phyloP scores from a whole-genome alignment of 1,139 yeast genomes.

The Candida tetrigidarum region DNA sequence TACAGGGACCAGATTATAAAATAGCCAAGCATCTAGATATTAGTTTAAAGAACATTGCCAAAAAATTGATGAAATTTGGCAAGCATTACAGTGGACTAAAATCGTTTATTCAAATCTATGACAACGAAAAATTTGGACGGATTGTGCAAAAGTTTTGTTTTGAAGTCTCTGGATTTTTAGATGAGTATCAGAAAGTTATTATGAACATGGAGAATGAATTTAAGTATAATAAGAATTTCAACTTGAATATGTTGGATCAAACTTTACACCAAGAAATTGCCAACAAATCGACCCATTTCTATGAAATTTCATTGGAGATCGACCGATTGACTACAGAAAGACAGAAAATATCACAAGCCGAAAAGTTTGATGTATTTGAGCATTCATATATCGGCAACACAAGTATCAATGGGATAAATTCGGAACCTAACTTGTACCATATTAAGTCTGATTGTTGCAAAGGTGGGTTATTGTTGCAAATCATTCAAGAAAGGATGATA shows the following conservation, averaged over 20 bases:
- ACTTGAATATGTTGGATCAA: conserved; percentile 38
- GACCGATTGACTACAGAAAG: conserved; percentile 39
- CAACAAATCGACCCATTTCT: conserved; percentile 53
- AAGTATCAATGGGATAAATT: conserved; percentile 5
- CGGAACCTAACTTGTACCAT: conserved; percentile 24
- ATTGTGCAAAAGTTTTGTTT: conserved; percentile 76
- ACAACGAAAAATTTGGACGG: conserved; percentile 62
- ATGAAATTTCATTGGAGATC: conserved; percentile 54
- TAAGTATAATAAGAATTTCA: conserved; percentile 42
- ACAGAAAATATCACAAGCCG: conserved; percentile 4
- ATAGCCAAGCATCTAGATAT: conserved; percentile 76
- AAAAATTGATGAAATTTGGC: conserved; percentile 63
- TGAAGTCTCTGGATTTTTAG: conserved; percentile 55
- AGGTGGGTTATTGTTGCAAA: conserved; percentile 68
- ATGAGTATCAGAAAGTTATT: conserved; percentile 51
- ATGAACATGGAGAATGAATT: conserved; percentile 59
- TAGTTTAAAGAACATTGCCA: conserved; percentile 73
- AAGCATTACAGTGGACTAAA: conserved; percentile 59
- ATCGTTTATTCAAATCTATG: conserved; percentile 61
- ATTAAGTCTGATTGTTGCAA: conserved; percentile 56
- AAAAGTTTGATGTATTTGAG: conserved; percentile 27
- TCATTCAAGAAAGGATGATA: conserved; percentile 62
- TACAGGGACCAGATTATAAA: conserved; percentile 76
- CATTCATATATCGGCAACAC: conserved; percentile 44
- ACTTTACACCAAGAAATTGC: conserved; percentile 34